These are phyloP conservation scores for Coccomyxa sp. DNA, from an alignment of 139 green algal species.

Conservation along the genomic window DNA sequence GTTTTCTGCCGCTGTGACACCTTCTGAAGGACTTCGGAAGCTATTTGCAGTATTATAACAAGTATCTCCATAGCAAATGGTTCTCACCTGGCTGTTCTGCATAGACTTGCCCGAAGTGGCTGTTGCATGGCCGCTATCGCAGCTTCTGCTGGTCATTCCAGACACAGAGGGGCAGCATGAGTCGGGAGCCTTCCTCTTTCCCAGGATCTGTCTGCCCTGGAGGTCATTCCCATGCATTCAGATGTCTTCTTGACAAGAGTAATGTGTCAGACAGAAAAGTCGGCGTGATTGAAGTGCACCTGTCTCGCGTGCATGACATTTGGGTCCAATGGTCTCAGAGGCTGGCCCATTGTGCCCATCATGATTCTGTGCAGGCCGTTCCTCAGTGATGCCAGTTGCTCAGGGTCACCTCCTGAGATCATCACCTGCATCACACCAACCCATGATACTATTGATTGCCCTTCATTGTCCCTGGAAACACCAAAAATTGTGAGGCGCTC, in stretches of 20 bases:
- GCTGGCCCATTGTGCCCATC: not conserved
- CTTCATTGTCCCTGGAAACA: too few species aligned
- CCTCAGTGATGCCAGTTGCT: slow-evolving; percentile 1
- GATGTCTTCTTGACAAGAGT: too few species aligned
- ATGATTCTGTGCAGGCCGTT: slow-evolving; percentile 1
- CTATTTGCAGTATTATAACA: too few species aligned
- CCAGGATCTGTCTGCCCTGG: not conserved
- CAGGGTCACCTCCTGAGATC: slow-evolving; percentile 11
- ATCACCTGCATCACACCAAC: slow-evolving; percentile 11
- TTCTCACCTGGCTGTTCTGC: not conserved
- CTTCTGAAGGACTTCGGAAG: too few species aligned
- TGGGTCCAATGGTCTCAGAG: slow-evolving; percentile 1
- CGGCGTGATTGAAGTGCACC: not conserved
- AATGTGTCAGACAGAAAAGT: too few species aligned
- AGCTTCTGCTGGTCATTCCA: slow-evolving; percentile 6
- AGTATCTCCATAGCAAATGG: too few species aligned
- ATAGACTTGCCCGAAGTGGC: too few species aligned
- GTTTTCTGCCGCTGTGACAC: too few species aligned
- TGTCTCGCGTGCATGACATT: not conserved
- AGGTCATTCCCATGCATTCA: too few species aligned
- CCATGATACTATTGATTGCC: too few species aligned
- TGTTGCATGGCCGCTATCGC: not conserved
- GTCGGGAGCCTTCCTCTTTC: not conserved
- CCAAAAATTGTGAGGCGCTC: too few species aligned
- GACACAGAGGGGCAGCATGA: not conserved